Percentiles rank a stretch among this genome's conserved stretches.
These are phyloP conservation scores for Neospora caninum DNA, from an alignment of 169 alveolate species.

Conservation along the genomic window DNA sequence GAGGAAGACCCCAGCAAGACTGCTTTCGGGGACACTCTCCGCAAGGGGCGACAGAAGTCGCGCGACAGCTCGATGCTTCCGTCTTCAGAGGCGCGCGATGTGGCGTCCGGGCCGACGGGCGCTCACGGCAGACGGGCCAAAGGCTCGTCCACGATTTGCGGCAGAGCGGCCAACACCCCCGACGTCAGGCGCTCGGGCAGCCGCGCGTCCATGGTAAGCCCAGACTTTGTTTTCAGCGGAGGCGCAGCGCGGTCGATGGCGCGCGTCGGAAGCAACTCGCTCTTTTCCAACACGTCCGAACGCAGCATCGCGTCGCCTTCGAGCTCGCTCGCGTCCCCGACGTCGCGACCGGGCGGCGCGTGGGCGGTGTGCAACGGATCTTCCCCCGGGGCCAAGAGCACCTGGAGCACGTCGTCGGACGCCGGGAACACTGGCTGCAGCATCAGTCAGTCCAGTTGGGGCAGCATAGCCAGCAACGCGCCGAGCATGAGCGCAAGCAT, in stretches of 20 bases:
- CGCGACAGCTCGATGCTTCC: too few relatives aligned
- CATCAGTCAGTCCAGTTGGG: neutral
- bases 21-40: too few relatives aligned
- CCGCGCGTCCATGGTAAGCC: neutral
- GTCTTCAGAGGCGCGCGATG: too few relatives aligned
- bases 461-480: neutral
- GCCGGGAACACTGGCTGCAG: too few relatives aligned
- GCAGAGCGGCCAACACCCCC: neutral
- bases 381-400: neutral
- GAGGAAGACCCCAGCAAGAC: too few relatives aligned
- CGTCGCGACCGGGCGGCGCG: neutral
- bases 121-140: neutral
- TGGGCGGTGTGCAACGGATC: neutral
- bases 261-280: neutral
- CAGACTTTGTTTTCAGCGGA: neutral
- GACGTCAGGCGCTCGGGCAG: neutral
- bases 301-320: neutral
- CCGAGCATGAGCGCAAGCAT: neutral
- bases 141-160: neutral
- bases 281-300: neutral
- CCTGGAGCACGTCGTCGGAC: neutral
- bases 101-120: too few relatives aligned
- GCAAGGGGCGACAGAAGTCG: too few relatives aligned
- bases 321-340: neutral
- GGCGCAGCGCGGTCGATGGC: neutral